Conservation (phyloP, 495 filamentous ascomycete species). For the Penicillium goetzii region DNA sequence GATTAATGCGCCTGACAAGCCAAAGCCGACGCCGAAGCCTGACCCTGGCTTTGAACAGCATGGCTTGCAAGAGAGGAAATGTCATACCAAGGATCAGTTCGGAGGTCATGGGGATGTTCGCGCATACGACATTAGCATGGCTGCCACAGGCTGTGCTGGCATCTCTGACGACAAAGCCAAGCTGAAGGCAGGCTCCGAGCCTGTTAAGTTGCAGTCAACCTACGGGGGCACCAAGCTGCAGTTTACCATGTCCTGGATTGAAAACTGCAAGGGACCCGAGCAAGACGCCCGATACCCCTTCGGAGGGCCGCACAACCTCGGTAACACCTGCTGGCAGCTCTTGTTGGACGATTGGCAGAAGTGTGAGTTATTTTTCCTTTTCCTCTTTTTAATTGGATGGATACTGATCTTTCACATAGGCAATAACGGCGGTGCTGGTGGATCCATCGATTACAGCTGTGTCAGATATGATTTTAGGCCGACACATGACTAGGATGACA, state of each 20-base stretch:
- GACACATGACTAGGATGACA: not conserved
- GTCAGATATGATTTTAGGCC: not conserved
- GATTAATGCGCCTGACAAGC: not conserved
- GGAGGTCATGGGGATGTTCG: not conserved
- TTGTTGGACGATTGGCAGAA: not conserved
- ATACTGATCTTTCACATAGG: not conserved
- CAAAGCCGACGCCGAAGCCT: not conserved
- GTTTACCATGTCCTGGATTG: not conserved
- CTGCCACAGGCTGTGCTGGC: not conserved
- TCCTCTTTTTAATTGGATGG: not conserved
- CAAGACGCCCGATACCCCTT: not conserved
- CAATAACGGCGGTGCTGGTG: not conserved
- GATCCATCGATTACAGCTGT: not conserved
- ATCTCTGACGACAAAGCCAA: not conserved
- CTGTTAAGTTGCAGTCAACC: not conserved
- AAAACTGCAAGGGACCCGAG: not conserved
- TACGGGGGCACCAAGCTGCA: not conserved
- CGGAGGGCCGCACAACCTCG: not conserved
- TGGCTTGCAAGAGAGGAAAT: not conserved
- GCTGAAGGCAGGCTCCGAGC: not conserved
- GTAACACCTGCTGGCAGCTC: not conserved
- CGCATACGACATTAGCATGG: not conserved
- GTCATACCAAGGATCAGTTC: not conserved
- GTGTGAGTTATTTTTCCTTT: not conserved
- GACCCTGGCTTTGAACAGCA: not conserved